Percentiles rank a stretch among this genome's conserved stretches.
phyloP scores from a whole-genome alignment of 2,329 filamentous ascomycete genomes.

The Aspergillus clavatus region DNA sequence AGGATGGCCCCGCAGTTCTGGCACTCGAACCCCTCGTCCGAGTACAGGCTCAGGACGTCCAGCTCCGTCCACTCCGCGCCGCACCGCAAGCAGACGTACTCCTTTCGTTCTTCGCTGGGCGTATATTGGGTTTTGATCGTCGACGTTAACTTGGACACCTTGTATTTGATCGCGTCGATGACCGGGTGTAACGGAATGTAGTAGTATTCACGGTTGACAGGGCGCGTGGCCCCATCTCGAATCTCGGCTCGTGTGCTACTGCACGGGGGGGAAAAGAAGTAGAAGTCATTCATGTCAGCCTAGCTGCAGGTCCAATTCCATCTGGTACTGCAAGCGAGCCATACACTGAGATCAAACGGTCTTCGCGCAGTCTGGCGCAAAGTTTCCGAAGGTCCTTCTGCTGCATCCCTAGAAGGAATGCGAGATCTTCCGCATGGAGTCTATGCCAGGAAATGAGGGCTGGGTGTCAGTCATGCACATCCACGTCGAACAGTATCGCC shows the following conservation, averaged over 20 bases:
- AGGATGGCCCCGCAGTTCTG: slow-evolving; percentile 62
- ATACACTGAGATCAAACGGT: slow-evolving; percentile 78
- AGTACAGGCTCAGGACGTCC: slow-evolving; percentile 75
- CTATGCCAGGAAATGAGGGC: slow-evolving; percentile 34
- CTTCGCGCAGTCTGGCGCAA: slow-evolving; percentile 77
- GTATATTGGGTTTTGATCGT: slow-evolving; percentile 79
- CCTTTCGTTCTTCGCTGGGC: slow-evolving; percentile 80
- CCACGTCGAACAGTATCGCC: background rate
- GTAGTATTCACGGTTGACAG: slow-evolving; percentile 87
- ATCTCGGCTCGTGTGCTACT: slow-evolving; percentile 71
- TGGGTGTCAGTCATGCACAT: background rate
- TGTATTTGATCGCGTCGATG: slow-evolving; percentile 94
- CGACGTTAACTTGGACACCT: slow-evolving; percentile 81
- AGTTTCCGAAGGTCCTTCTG: slow-evolving; percentile 88
- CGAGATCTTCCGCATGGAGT: slow-evolving; percentile 81
- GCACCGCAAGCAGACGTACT: slow-evolving; percentile 80
- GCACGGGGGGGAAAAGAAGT: slow-evolving; percentile 9
- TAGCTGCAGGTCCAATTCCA: slow-evolving; percentile 1
- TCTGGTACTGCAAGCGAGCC: slow-evolving; percentile 24
- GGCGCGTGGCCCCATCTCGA: slow-evolving; percentile 73
- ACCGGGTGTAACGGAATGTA: slow-evolving; percentile 93
- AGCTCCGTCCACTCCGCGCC: slow-evolving; percentile 82
- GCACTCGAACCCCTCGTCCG: slow-evolving; percentile 69
- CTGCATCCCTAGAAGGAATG: slow-evolving; percentile 81
- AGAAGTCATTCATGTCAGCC: slow-evolving; percentile 14